Percentiles rank a stretch among this genome's conserved stretches.
These are phyloP conservation scores for Chlamydomonas incerta DNA, from an alignment of 139 green algal genomes.

Conservation along the genomic window DNA sequence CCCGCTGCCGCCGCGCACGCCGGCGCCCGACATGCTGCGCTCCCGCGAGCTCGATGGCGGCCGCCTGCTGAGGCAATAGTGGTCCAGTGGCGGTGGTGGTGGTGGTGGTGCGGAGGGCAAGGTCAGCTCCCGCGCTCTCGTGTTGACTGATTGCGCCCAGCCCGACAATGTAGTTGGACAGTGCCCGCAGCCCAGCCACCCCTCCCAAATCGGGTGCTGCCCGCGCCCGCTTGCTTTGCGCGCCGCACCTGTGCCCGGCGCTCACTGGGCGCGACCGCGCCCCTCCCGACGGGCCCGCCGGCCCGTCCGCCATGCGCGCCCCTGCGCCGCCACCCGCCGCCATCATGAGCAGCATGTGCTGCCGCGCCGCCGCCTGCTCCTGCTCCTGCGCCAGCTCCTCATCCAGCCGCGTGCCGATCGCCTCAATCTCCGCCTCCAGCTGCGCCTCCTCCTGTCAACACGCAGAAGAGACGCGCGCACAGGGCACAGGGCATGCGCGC, in stretches of 20 bases:
- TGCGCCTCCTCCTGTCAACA: conserved; percentile 11
- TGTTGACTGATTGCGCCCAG: too few relatives aligned
- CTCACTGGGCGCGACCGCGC: not conserved
- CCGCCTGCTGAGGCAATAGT: too few relatives aligned
- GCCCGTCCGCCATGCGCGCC: not conserved
- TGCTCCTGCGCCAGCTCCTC: conserved; percentile 20
- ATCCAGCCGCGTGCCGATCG: conserved; percentile 14
- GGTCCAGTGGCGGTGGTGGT: too few relatives aligned
- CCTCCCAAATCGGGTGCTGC: too few relatives aligned
- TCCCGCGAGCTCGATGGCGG: not conserved
- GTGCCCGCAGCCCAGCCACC: too few relatives aligned
- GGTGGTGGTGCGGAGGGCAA: too few relatives aligned
- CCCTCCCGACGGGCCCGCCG: not conserved
- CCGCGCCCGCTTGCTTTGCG: too few relatives aligned
- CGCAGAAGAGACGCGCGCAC: too few relatives aligned
- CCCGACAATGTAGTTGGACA: too few relatives aligned
- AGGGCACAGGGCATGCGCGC: too few relatives aligned
- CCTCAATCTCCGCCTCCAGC: conserved; percentile 34
- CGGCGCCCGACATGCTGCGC: not conserved
- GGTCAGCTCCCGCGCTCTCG: too few relatives aligned
- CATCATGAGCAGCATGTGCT: not conserved
- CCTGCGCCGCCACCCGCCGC: not conserved
- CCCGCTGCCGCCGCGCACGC: not conserved
- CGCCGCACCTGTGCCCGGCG: conserved; percentile 10
- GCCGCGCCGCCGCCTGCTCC: not conserved